Conservation (phyloP, 2,329 filamentous ascomycete genomes). For the Pestalotiopsis sp. region DNA sequence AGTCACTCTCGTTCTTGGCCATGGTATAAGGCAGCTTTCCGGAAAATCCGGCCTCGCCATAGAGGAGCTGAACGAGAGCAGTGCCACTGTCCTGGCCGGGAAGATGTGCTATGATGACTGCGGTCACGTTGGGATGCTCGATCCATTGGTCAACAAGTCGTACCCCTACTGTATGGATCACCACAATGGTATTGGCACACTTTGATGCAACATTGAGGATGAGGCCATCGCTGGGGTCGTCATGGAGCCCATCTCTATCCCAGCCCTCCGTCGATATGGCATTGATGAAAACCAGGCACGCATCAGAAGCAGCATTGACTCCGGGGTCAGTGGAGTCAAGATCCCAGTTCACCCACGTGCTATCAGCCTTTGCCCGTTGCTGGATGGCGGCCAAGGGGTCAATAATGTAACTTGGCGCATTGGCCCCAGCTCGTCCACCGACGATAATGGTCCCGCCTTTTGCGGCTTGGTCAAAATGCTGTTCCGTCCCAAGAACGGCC, state of each 20-base stretch:
- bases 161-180: constrained; percentile 65
- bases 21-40: constrained; percentile 68
- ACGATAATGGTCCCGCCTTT: constrained; percentile 54
- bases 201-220: constrained; percentile 61
- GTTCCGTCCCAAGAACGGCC: constrained; percentile 43
- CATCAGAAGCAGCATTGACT: constrained; percentile 53
- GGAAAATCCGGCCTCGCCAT: constrained; percentile 55
- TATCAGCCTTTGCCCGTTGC: constrained; percentile 52
- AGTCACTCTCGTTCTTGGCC: constrained; percentile 55
- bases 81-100: constrained; percentile 69
- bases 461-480: constrained; percentile 52
- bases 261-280: constrained; percentile 79
- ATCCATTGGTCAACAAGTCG: constrained; percentile 67
- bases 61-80: constrained; percentile 58
- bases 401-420: constrained; percentile 50
- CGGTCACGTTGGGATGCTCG: constrained; percentile 66
- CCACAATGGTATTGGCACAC: constrained; percentile 65
- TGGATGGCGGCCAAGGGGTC: constrained; percentile 62
- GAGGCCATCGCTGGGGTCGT: constrained; percentile 67
- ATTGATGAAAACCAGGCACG: constrained; percentile 70
- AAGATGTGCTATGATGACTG: constrained; percentile 63
- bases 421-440: constrained; percentile 55
- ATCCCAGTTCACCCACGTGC: constrained; percentile 62
- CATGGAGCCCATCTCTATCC: constrained; percentile 66
- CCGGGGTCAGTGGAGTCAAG: constrained; percentile 46